phyloP scores from a whole-genome alignment of 345 rosid species.

The Eucalyptus rudis region DNA sequence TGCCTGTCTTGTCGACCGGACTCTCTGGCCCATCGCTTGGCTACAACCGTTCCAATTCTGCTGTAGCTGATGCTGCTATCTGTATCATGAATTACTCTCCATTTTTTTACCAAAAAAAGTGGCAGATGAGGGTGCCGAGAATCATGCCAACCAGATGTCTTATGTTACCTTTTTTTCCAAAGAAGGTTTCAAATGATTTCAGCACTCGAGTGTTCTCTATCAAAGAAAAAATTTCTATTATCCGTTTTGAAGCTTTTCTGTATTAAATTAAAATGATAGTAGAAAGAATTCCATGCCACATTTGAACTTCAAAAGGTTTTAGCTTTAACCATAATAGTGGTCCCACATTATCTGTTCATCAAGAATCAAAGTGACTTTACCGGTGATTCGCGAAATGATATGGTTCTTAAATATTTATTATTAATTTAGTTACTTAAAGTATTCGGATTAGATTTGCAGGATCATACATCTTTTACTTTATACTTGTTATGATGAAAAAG shows the following conservation, averaged over 20 bases:
- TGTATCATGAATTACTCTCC: neutral
- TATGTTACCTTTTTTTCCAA: neutral
- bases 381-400: neutral
- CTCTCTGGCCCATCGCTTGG: neutral
- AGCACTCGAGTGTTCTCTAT: neutral
- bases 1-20: neutral
- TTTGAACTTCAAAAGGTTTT: neutral
- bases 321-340: neutral
- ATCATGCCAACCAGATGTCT: neutral
- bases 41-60: neutral
- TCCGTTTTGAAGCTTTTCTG: neutral
- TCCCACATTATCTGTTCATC: neutral
- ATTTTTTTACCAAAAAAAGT: neutral
- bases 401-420: neutral
- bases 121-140: neutral
- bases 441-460: neutral
- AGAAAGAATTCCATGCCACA: neutral
- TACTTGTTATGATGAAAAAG: neutral
- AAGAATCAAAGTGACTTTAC: neutral
- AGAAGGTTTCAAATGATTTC: neutral
- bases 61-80: neutral
- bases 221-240: neutral
- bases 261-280: neutral
- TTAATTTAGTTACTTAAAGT: neutral
- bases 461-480: neutral